Evolutionary conservation across 371 early-diverging fungal species (phyloP).

Genomic region (Aphelidium insulamus): DNA sequence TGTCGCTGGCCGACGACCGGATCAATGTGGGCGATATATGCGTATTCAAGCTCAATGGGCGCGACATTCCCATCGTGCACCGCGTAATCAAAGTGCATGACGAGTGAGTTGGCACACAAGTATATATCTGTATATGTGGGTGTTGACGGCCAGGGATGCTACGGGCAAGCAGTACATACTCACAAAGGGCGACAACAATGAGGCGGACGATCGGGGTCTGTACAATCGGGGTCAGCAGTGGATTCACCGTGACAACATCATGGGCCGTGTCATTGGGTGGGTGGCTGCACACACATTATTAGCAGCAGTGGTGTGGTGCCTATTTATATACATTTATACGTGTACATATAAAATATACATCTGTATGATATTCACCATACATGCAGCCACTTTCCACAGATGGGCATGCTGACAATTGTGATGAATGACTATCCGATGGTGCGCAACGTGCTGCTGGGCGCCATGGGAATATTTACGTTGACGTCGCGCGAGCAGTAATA

Average conservation of each 20-base stretch:
- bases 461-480: conserved; percentile 46
- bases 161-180: conserved; percentile 54
- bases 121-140: neutral
- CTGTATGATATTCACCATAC: neutral
- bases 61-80: conserved; percentile 95
- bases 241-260: conserved; percentile 63
- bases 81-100: conserved; percentile 78
- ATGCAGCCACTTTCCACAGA: conserved; percentile 9
- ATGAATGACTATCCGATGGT: conserved; percentile 87
- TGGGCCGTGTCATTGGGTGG: conserved; percentile 70
- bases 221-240: conserved; percentile 77
- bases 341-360: neutral
- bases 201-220: conserved; percentile 75
- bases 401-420: conserved; percentile 88
- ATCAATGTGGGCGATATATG: conserved; percentile 80
- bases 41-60: conserved; percentile 83
- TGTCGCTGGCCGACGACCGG: conserved; percentile 34
- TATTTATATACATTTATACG: neutral
- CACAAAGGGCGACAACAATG: conserved; percentile 98
- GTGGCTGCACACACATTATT: conserved; percentile 3
- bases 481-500: no score
- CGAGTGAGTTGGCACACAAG: conserved; percentile 16
- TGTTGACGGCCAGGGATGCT: conserved; percentile 13
- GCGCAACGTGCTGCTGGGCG: conserved; percentile 53
- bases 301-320: neutral